These are phyloP conservation scores for Paecilomyces fulvus DNA, from an alignment of 2,329 filamentous ascomycete species.

Conservation along the genomic window DNA sequence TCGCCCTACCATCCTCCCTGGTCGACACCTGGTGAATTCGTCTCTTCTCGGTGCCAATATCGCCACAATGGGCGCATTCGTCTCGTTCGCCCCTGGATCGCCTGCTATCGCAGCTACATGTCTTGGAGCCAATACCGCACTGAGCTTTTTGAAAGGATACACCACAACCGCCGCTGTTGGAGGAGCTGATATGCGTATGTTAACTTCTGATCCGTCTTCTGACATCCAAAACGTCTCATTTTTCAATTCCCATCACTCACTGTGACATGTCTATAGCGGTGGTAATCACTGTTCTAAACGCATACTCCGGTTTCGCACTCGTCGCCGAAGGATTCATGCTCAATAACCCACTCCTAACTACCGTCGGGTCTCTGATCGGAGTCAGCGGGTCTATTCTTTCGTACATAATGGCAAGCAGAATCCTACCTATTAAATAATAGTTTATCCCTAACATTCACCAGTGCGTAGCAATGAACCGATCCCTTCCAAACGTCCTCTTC, in stretches of 20 bases:
- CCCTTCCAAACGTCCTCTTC: slow-evolving; percentile 80
- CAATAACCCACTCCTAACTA: slow-evolving; percentile 75
- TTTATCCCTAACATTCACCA: slow-evolving; percentile 6
- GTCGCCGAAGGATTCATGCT: slow-evolving; percentile 91
- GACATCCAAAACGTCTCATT: background rate
- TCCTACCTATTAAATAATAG: background rate
- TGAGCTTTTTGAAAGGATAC: slow-evolving; percentile 79
- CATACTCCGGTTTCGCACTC: slow-evolving; percentile 82
- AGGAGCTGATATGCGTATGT: slow-evolving; percentile 76
- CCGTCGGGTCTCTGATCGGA: slow-evolving; percentile 77
- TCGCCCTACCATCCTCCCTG: slow-evolving; percentile 62
- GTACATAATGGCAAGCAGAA: slow-evolving; percentile 54
- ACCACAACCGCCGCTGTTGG: slow-evolving; percentile 84
- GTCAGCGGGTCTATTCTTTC: slow-evolving; percentile 83
- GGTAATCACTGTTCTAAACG: slow-evolving; percentile 82
- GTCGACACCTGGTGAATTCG: slow-evolving; percentile 66
- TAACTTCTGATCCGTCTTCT: background rate
- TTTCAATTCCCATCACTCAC: slow-evolving; percentile 15
- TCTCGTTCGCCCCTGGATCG: slow-evolving; percentile 71
- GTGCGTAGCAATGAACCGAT: slow-evolving; percentile 87
- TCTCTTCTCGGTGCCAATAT: slow-evolving; percentile 66
- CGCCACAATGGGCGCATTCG: slow-evolving; percentile 75
- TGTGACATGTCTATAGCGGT: slow-evolving; percentile 45
- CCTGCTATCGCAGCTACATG: slow-evolving; percentile 72
- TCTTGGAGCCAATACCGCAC: slow-evolving; percentile 62